Evolutionary conservation across 768 basidiomycete genomes (phyloP), one percentile per base, ranked within the genome.

Genomic region (Cystobasidium ongulense): DNA sequence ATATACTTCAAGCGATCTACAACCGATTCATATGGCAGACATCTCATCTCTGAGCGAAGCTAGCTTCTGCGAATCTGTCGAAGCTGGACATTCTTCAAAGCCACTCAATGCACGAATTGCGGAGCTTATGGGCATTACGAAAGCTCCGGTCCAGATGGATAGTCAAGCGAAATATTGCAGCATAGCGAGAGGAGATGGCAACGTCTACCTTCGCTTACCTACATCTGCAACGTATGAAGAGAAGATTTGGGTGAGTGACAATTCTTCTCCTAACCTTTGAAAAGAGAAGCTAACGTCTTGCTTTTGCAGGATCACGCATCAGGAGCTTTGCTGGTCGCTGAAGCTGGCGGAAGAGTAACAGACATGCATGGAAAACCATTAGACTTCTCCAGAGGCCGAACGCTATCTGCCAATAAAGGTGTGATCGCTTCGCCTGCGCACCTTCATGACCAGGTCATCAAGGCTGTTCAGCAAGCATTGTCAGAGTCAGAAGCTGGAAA

Each of bases 241-340:
- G 81, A 97, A 97, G 83, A 94, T 98, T n/a, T 99, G 95, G 94
- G 90, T 89, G 75, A 61, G 85, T 78, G n/a, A n/a, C n/a, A n/a
- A n/a, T 0, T 63, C 11, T 17, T 25, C 1, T 36, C 36, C 17
- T 35, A 18, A n/a, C 13, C 10, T 36, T 39, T 31, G 31, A 33
- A 46, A n/a, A 11, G 10, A 25, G 29, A 64, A 23, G 29, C 64
- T 66, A 13, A 17, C 64, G 23, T 65, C 15, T 11, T 50, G 46
- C 67, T 13, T 35, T 17, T 31, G 62, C 68, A 92, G 90, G 95
- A 97, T 78, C 96, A 97, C 79, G 92, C 95, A 0, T 86, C 91
- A 0, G 95, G 96, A 0, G 84, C 86, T 0, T 79, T 98, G 17
- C 85, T 99, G 5, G 86, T 98, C 17, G 85, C 87, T 76, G 95